Percentiles rank a stretch among this genome's conserved stretches.
These are phyloP conservation scores for Neurospora sp. DNA, from an alignment of 495 filamentous ascomycete genomes.

Conservation along the genomic window DNA sequence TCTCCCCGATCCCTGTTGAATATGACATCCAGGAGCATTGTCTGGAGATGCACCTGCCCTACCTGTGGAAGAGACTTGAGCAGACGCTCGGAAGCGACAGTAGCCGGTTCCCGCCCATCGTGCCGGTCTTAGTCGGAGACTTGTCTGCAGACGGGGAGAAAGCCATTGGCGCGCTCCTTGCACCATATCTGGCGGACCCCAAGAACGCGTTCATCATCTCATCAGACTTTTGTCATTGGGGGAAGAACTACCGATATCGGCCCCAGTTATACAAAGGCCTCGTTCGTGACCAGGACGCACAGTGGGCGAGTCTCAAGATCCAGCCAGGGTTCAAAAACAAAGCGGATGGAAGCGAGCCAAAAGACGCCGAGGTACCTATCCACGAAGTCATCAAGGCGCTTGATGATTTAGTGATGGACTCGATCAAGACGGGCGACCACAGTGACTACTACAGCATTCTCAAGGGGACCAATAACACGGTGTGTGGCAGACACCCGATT, in stretches of 20 bases:
- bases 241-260: constrained; percentile 71
- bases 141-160: constrained; percentile 57
- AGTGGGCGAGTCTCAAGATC: constrained; percentile 46
- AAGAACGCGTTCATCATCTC: constrained; percentile 76
- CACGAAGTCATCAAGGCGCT: constrained; percentile 78
- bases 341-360: constrained; percentile 1
- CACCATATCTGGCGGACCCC: constrained; percentile 68
- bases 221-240: constrained; percentile 98
- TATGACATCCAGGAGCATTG: constrained; percentile 87
- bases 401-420: constrained; percentile 73
- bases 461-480: constrained; percentile 72
- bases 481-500: constrained; percentile 93
- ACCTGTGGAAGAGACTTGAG: constrained; percentile 75
- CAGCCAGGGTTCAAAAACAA: constrained; percentile 37
- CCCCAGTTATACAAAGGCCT: constrained; percentile 13
- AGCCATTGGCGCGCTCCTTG: constrained; percentile 58
- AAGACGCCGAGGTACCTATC: constrained; percentile 38
- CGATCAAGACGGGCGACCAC: constrained; percentile 66
- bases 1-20: constrained; percentile 60
- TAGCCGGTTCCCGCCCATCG: constrained; percentile 55
- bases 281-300: constrained; percentile 13
- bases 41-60: constrained; percentile 93
- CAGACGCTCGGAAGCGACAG: constrained; percentile 37
- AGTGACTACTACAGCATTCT: constrained; percentile 57
- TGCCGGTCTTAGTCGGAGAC: constrained; percentile 84